phyloP scores from a whole-genome alignment of 2,329 filamentous ascomycete species.

The Fusarium domesticum region DNA sequence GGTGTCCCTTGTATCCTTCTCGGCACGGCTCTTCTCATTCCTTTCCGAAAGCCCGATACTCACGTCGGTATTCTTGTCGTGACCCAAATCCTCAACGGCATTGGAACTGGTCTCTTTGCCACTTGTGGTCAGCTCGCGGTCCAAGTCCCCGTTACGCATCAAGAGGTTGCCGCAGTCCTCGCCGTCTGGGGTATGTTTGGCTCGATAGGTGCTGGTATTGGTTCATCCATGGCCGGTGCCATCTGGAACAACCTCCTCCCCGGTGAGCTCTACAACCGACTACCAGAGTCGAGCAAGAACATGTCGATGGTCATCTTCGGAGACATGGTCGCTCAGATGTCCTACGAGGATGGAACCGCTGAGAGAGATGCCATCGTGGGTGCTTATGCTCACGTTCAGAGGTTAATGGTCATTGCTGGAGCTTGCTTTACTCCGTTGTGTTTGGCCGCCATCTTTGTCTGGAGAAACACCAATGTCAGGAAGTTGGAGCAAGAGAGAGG shows the following conservation, averaged over 20 bases:
- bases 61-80: constrained; percentile 46
- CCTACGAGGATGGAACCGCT: constrained; percentile 11
- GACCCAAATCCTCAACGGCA: constrained; percentile 45
- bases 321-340: constrained; percentile 1
- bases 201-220: constrained; percentile 26
- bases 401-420: constrained; percentile 1
- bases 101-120: constrained; percentile 47
- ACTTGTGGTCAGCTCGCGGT: constrained; percentile 18
- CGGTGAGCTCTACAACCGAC: constrained; percentile 29
- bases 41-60: constrained; percentile 38
- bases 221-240: constrained; percentile 22
- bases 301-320: constrained; percentile 26
- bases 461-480: constrained; percentile 1
- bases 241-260: constrained; percentile 28
- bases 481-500: constrained; percentile 1
- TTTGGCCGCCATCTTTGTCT: constrained; percentile 1
- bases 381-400: constrained; percentile 1
- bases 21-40: constrained; percentile 40
- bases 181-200: constrained; percentile 25
- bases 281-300: constrained; percentile 35
- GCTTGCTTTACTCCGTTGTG: background rate
- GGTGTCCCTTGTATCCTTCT: constrained; percentile 39
- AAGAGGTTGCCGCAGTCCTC: constrained; percentile 28
- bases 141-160: constrained; percentile 23
- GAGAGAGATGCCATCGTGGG: constrained; percentile 21